A percentile compares a stretch with the other conserved stretches of the same genome.
These are phyloP conservation scores for Hypocreales sp. DNA, from an alignment of 2,329 filamentous ascomycete genomes.

Conservation along the genomic window DNA sequence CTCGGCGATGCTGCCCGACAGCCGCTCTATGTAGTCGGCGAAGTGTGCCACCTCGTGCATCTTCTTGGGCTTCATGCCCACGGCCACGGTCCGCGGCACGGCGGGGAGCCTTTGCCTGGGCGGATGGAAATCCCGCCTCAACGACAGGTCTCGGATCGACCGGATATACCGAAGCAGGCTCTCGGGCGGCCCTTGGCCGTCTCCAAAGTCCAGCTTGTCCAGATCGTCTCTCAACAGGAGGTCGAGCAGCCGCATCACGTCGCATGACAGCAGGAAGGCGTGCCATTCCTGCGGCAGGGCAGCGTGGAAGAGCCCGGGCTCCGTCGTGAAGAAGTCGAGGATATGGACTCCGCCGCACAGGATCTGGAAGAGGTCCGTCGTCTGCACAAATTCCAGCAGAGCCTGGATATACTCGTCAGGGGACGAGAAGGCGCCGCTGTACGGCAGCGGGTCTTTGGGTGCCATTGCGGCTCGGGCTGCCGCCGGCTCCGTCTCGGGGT, in stretches of 20 bases:
- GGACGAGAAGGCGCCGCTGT: slow-evolving; percentile 51
- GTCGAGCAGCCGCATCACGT: slow-evolving; percentile 64
- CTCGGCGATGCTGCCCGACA: slow-evolving; percentile 41
- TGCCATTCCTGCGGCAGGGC: slow-evolving; percentile 73
- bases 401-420: slow-evolving; percentile 65
- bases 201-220: slow-evolving; percentile 14
- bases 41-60: slow-evolving; percentile 87
- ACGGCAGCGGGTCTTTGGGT: slow-evolving; percentile 46
- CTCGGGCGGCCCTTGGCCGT: slow-evolving; percentile 23
- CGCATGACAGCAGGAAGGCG: slow-evolving; percentile 53
- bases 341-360: slow-evolving; percentile 97
- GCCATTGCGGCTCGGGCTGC: slow-evolving; percentile 29
- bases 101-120: slow-evolving; percentile 30
- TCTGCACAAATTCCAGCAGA: slow-evolving; percentile 60
- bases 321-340: slow-evolving; percentile 82
- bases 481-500: too few species aligned
- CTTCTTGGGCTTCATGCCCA: slow-evolving; percentile 96
- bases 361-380: slow-evolving; percentile 63
- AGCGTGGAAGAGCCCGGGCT: slow-evolving; percentile 66
- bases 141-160: slow-evolving; percentile 51
- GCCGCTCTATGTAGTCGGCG: slow-evolving; percentile 60
- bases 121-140: slow-evolving; percentile 45
- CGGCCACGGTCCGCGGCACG: slow-evolving; percentile 55
- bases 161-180: slow-evolving; percentile 58
- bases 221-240: slow-evolving; percentile 69